Base-by-base conservation (phyloP, 2,329 filamentous ascomycete genomes). In the Fusarium sp. region DNA sequence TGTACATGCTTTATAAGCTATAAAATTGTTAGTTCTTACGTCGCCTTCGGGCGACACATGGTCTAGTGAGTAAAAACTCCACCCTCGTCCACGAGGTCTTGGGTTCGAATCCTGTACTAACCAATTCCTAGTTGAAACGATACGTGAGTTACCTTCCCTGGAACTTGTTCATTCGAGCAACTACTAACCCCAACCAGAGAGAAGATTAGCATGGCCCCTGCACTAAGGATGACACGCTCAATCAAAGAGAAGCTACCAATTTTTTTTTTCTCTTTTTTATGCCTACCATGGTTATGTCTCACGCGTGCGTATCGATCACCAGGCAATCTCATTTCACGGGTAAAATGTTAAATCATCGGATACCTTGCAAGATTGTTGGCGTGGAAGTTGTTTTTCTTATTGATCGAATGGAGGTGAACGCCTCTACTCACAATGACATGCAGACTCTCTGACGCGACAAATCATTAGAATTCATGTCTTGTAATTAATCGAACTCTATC, bases 181-280 rank as follows among this genome's bases (percentile, higher is more conserved):
- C 14, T 15, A 17, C 30, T 32, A 32, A 32, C 30, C 15, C 2
- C 15, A 11, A 6, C 5, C 30, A 32, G 24, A 26, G 39, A 90
- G 87, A 89, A 90, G 86, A 90, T 90, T 91, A 91, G 90, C 90
- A 92, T 92, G 89, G 89, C 89, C 89, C 87, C 86, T 89, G 87
- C 86, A 89, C 92, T 94, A 95, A 96, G 92, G 92, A 94, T 95
- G 92, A 62, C 58, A 62, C 59, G 56, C 56, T 62, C 48, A 62
- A 62, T 62, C 56, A 62, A 62, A 56, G 56, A 62, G 59, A 62
- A 56, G 59, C 59, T 62, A 62, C 59, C 48, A 62, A 55, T 62
- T 62, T 62, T 62, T 61, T 26, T 26, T 8, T 26, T 4, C 11
- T 26, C 11, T 24, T 26, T 26, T 24, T 24, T 24, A 7, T 24